Conservation (phyloP, 768 basidiomycete genomes). For the Termitomyces sp. region DNA sequence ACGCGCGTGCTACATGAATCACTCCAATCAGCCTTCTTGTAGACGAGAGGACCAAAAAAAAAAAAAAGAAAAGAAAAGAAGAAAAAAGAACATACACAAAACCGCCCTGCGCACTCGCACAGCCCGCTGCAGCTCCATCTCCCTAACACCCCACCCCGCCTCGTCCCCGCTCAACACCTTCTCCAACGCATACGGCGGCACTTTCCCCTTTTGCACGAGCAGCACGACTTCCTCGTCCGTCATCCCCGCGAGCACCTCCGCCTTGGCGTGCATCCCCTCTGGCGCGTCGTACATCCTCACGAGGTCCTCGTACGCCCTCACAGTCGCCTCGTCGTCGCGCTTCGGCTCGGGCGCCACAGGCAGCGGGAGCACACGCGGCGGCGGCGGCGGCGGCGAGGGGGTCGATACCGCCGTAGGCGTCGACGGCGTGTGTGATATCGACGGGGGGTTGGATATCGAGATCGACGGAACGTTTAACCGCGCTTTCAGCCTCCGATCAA, state of each 20-base stretch:
- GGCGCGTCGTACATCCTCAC: constrained; percentile 76
- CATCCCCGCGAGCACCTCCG: constrained; percentile 48
- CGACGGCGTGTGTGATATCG: not conserved
- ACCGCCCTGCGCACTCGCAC: constrained; percentile 83
- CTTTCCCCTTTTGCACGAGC: constrained; percentile 86
- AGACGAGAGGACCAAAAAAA: no score
- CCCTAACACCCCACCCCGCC: constrained; percentile 27
- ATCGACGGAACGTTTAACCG: constrained; percentile 16
- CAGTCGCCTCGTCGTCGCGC: no score
- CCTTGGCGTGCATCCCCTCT: constrained; percentile 44
- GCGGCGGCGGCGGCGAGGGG: constrained; percentile 4
- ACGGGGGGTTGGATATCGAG: not conserved
- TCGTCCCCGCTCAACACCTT: constrained; percentile 75
- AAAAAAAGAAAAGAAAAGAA: no score
- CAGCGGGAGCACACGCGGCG: not conserved
- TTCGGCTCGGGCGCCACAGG: constrained; percentile 2
- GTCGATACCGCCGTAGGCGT: not conserved
- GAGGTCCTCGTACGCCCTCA: constrained; percentile 69
- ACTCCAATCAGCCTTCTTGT: constrained; percentile 1
- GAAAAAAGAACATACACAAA: constrained; percentile 62
- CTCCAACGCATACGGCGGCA: constrained; percentile 92
- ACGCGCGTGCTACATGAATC: constrained; percentile 66
- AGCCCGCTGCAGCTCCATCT: constrained; percentile 69
- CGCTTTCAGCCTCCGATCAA: constrained; percentile 46
- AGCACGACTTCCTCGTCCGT: constrained; percentile 91